These are phyloP conservation scores for Talaromyces sp. DNA, from an alignment of 2,329 filamentous ascomycete genomes.

Conservation along the genomic window DNA sequence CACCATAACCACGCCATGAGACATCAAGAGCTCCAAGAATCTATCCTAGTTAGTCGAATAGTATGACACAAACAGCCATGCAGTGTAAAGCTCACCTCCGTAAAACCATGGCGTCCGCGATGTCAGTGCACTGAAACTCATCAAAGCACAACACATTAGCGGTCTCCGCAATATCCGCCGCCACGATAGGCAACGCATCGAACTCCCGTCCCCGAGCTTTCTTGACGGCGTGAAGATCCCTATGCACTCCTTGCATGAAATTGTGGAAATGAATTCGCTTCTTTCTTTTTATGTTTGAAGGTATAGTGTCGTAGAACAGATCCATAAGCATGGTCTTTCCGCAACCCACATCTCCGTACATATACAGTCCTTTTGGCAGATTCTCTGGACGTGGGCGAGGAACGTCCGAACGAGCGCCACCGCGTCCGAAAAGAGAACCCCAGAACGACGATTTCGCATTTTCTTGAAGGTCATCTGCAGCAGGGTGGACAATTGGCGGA, in stretches of 20 bases:
- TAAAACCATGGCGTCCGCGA: slow-evolving; percentile 97
- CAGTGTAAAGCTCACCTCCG: slow-evolving; percentile 54
- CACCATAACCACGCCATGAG: slow-evolving; percentile 91
- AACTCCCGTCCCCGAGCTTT: slow-evolving; percentile 83
- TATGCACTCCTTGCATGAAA: slow-evolving; percentile 98
- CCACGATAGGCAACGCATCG: slow-evolving; percentile 86
- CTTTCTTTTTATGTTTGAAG: slow-evolving; percentile 72
- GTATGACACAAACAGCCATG: no score
- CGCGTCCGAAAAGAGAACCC: slow-evolving; percentile 42
- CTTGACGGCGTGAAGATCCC: slow-evolving; percentile 83
- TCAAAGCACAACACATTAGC: slow-evolving; percentile 92
- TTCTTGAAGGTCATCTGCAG: slow-evolving; percentile 63
- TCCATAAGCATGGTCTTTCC: slow-evolving; percentile 99
- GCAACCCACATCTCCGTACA: slow-evolving; percentile 93
- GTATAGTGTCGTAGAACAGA: slow-evolving; percentile 90
- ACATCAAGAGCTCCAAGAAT: slow-evolving; percentile 86
- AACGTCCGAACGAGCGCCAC: slow-evolving; percentile 12
- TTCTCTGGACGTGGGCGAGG: slow-evolving; percentile 50
- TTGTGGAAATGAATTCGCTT: slow-evolving; percentile 97
- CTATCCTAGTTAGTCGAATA: slow-evolving; percentile 33
- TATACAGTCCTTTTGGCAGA: slow-evolving; percentile 83
- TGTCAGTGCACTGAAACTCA: slow-evolving; percentile 98
- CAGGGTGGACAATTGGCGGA: slow-evolving; percentile 71
- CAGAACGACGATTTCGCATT: slow-evolving; percentile 53
- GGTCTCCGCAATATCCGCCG: slow-evolving; percentile 84